These are phyloP conservation scores for Monilinia fructigena DNA, from an alignment of 2,329 filamentous ascomycete genomes.

Conservation along the genomic window DNA sequence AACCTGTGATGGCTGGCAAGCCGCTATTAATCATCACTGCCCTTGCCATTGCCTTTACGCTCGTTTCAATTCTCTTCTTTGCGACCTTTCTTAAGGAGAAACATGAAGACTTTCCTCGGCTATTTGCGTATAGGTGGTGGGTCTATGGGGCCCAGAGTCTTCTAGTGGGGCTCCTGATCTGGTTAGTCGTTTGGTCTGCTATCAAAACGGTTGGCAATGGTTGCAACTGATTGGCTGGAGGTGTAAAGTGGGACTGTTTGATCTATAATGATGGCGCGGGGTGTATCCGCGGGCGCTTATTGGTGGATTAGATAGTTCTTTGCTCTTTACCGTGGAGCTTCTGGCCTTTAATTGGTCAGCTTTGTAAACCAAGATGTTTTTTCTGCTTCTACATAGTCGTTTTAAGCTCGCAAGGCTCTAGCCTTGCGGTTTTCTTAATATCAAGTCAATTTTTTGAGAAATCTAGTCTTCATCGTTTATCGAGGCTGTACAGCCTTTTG, in stretches of 20 bases:
- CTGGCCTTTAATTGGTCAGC: not conserved
- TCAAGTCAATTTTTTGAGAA: not conserved
- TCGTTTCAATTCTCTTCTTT: not conserved
- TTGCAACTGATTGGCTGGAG: not conserved
- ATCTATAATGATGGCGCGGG: not conserved
- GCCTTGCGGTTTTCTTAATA: not conserved
- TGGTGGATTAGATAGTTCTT: not conserved
- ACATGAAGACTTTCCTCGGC: not conserved
- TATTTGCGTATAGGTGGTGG: slow-evolving; percentile 8
- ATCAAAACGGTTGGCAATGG: not conserved
- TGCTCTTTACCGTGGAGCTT: not conserved
- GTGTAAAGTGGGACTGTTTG: not conserved
- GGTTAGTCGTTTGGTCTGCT: slow-evolving; percentile 5
- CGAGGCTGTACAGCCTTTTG: not conserved
- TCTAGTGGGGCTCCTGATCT: not conserved
- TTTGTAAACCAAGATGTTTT: not conserved
- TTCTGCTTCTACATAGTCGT: not conserved
- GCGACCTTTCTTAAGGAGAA: not conserved
- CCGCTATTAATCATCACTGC: slow-evolving; percentile 4
- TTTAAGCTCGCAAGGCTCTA: not conserved
- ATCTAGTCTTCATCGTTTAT: not conserved
- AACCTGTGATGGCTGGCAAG: not conserved
- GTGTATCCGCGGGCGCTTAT: not conserved
- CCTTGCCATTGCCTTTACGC: not conserved
- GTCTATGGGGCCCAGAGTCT: not conserved